These are phyloP conservation scores for Hanseniaspora nectarophila DNA, from an alignment of 805 yeast species.

Conservation along the genomic window DNA sequence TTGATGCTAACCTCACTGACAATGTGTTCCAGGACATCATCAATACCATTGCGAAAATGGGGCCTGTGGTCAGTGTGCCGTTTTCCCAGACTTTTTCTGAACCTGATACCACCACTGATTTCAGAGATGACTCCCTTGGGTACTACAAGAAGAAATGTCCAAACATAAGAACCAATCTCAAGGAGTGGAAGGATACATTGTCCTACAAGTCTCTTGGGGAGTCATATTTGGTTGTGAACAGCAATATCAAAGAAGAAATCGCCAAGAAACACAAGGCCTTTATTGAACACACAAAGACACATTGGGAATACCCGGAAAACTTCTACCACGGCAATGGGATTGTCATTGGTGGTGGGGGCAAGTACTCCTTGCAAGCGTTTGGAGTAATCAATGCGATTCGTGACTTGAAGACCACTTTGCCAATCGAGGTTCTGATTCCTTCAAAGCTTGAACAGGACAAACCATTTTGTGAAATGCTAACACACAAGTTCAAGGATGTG, in stretches of 20 bases:
- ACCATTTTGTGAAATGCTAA: constrained; percentile 52
- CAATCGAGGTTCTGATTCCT: constrained; percentile 70
- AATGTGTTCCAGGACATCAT: constrained; percentile 9
- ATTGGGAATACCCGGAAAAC: background rate
- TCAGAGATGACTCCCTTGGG: background rate
- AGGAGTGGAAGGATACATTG: background rate
- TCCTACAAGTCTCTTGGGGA: background rate
- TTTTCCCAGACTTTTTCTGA: constrained; percentile 4
- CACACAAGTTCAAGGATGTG: constrained; percentile 39
- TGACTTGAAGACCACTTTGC: constrained; percentile 47
- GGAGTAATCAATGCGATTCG: constrained; percentile 52
- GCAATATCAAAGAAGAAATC: background rate
- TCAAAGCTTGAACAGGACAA: constrained; percentile 46
- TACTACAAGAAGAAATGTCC: constrained; percentile 5
- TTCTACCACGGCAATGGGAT: constrained; percentile 31
- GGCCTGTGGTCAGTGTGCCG: background rate
- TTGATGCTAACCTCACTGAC: constrained; percentile 1
- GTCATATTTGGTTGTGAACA: constrained; percentile 2
- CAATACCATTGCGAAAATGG: background rate
- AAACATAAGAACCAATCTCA: background rate
- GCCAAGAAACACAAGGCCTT: background rate
- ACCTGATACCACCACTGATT: background rate
- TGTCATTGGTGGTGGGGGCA: constrained; percentile 72
- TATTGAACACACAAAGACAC: background rate
- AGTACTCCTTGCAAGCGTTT: constrained; percentile 58